Evolutionary conservation across 2,329 filamentous ascomycete genomes (phyloP), one percentile per base, ranked within the genome.

Genomic region (Cladosporium sp.): DNA sequence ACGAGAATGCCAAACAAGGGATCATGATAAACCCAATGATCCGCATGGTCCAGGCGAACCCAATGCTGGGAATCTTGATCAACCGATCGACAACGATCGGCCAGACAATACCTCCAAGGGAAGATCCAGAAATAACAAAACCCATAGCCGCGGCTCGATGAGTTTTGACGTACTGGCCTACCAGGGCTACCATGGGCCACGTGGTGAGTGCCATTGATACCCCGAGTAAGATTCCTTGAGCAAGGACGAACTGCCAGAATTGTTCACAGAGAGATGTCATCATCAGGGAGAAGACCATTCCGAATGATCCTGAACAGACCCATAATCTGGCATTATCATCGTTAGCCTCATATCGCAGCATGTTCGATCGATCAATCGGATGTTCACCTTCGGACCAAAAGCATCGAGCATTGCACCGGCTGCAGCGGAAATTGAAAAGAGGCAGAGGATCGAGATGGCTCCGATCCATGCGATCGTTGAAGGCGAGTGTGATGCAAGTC

Each of bases 121-220:
- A 50, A 5, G 77, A 80, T 1, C 82, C 82, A 3, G 72, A 75
- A 2, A 80, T 78, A 3, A 78, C 76, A 3, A 84, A 56, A 1
- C 79, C 78, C 20, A 83, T 74, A 3, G 80, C 80, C 15, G 85
- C 65, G 0, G 73, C 74, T 49, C 78, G 70, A 54, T 70, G 75
- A 38, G 70, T 69, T 27, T 70, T 69, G 60, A 85, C 85, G 58
- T 86, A 87, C 7, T 84, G 84, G 4, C 82, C 77, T 1, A 86
- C 68, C 1, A 83, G 75, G 1, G 83, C 78, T 17, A 87, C 71
- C 39, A 76, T 72, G 0, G 85, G 80, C 45, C 80, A 78, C 63
- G 84, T 86, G 3, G 86, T 63, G 54, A 74, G 79, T 2, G 82
- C 83, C 47, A 76, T 77, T 1, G 78, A 80, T 3, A 77, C 41